Percentiles rank a stretch among this genome's conserved stretches.
These are phyloP conservation scores for Tephrocybe sp. DNA, from an alignment of 768 basidiomycete species.

Conservation along the genomic window DNA sequence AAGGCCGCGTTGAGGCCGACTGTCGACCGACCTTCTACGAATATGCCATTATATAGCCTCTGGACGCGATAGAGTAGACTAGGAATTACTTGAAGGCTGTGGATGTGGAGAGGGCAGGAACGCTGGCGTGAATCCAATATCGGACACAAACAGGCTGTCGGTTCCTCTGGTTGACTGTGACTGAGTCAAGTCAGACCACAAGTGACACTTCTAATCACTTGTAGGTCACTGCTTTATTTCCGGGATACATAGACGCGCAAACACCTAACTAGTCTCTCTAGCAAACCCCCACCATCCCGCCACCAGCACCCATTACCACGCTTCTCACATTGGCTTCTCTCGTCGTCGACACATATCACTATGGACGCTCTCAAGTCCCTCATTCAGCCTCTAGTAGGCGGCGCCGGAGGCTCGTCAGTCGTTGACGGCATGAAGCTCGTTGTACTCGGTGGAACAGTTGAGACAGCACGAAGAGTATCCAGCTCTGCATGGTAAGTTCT, in stretches of 20 bases:
- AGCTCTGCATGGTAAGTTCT: slow-evolving; percentile 74
- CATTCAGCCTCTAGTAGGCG: slow-evolving; percentile 77
- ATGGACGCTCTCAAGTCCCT: slow-evolving; percentile 86
- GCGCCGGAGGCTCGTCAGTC: slow-evolving; percentile 73
- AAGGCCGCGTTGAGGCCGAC: too few relatives aligned
- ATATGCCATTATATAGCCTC: too few relatives aligned
- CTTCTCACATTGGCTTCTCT: slow-evolving; percentile 22
- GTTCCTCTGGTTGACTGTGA: slow-evolving; percentile 18
- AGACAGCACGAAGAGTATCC: slow-evolving; percentile 79
- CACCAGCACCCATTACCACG: slow-evolving; percentile 1
- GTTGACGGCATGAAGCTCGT: slow-evolving; percentile 91
- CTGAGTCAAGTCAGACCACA: slow-evolving; percentile 17
- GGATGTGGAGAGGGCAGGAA: too few relatives aligned
- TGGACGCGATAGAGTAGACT: too few relatives aligned
- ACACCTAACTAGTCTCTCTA: slow-evolving; percentile 11
- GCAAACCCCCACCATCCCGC: slow-evolving; percentile 14
- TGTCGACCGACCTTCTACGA: too few relatives aligned
- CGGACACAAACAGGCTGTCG: slow-evolving; percentile 3
- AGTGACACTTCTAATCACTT: slow-evolving; percentile 13
- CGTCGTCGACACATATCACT: slow-evolving; percentile 10
- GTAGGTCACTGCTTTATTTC: slow-evolving; percentile 17
- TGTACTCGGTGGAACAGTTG: slow-evolving; percentile 84
- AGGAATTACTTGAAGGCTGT: too few relatives aligned
- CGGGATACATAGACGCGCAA: slow-evolving; percentile 18
- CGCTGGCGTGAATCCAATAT: too few relatives aligned